Evolutionary conservation across 768 basidiomycete genomes (phyloP), one percentile per base, ranked within the genome.

Genomic region (Leucocoprinus sp.): DNA sequence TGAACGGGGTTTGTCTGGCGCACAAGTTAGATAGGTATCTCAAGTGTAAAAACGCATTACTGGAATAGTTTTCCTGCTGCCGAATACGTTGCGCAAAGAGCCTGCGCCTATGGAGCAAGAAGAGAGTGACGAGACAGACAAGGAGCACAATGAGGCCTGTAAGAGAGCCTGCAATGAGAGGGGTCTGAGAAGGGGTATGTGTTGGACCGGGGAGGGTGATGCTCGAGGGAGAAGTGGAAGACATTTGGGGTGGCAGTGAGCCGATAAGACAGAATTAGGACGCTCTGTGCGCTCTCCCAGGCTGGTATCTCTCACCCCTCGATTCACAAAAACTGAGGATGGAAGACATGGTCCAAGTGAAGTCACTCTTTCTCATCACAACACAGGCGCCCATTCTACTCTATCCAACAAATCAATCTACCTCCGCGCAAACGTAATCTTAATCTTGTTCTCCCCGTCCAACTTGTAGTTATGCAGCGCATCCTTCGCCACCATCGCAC

Each of bases 401-500:
- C 26, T 15, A 15, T 19, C 18, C 8, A 29, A 24, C 74, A 59
- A 68, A 68, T 75, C 58, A 78, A 71, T 64, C 35, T 73, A 84
- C 60, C 84, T 84, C 65, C 82, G 79, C 44, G 82, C 82, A 55
- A 82, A 84, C 23, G 82, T 84, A 53, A 84, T 82, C 80, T 97
- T 98, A 76, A 97, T 96, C 70, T 97, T 97, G 68, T 90, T 91
- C 66, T 96, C 93, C 42, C 92, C 93, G 54, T 96, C 92, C 61
- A 98, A 72, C 65, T 91, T 93, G 78, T 90, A 92, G 63, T 97
- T 97, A 77, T 99, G 93, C 57, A 98, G 66, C 12, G 91, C 93
- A 49, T 97, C 93, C 61, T 95, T 93, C 33, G 96, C 96, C 41
- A 84, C 79, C 17, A 82, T 84, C 12, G 95, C 87, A 52, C 87